Base-by-base conservation (phyloP, 106 monocot genomes). In the Dendrobium huoshanense region DNA sequence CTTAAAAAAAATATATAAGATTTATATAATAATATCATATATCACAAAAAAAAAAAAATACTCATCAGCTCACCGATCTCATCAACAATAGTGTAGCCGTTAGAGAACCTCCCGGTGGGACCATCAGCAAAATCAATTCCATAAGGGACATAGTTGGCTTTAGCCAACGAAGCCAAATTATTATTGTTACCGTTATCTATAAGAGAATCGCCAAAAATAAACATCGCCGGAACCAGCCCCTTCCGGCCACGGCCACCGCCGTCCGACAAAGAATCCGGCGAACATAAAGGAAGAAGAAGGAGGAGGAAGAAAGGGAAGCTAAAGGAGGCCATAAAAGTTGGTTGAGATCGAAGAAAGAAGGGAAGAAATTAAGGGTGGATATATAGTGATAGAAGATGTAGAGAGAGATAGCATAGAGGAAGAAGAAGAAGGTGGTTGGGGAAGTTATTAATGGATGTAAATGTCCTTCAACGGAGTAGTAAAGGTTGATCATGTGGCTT, bases 161-260 rank as follows among this genome's bases (percentile, higher is more conserved):
- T 94, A 19, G 98, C 98, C 15, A 93, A 85, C 11, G 95, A 88
- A 19, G 95, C 73, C 15, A 98, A 81, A 51, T 82, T 67, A 68
- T 98, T 95, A 88, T 92, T 95, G 81, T 95, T 95, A 9, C 98
- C 98, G 64, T 95, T 87, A 79, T 93, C 98, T 17, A 91, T 95
- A 65, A 98, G 91, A 11, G 98, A 98, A 83, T 98, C 98, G 5
- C 98, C 98, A 55, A 98, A 98, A 29, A 90, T 86, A 75, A 95
- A 98, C 95, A 98, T 88, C 3, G 98, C 98, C 68, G 98, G 98
- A 55, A 94, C 92, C 79, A 83, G 17, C 83, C 83, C 86, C 42
- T 58, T 83, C 79, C 49, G 47, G 15, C 68, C 81, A 5, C 22
- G 13, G 51, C 22, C 18, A 25, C 84, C 11, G 77, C 43, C n/a